Conservation (phyloP, 2,329 filamentous ascomycete genomes). For the Fusarium anguioides region DNA sequence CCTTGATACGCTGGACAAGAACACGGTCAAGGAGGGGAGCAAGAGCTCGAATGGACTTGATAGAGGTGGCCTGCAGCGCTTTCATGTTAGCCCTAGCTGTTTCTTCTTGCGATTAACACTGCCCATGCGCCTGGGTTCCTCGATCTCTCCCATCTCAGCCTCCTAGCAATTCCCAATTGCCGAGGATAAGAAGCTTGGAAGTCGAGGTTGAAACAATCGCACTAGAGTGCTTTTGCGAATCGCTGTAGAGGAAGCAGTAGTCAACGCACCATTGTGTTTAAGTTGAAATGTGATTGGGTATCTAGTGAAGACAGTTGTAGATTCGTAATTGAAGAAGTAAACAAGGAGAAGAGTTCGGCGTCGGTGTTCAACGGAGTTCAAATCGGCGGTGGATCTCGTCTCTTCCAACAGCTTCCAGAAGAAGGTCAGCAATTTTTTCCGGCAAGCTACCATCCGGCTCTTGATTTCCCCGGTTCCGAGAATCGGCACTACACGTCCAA, state of each 20-base stretch:
- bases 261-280: slow-evolving; percentile 49
- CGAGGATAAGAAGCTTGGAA: slow-evolving; percentile 33
- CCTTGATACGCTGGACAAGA: slow-evolving; percentile 97
- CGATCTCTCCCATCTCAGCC: background rate
- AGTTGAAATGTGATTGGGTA: slow-evolving; percentile 3
- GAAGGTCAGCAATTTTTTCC: slow-evolving; percentile 53
- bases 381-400: slow-evolving; percentile 48
- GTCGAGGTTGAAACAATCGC: slow-evolving; percentile 7
- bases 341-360: slow-evolving; percentile 29
- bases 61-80: slow-evolving; percentile 69
- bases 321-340: slow-evolving; percentile 32
- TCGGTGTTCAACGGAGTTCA: slow-evolving; percentile 43
- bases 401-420: slow-evolving; percentile 57
- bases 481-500: slow-evolving; percentile 15
- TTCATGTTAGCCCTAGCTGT: slow-evolving; percentile 6
- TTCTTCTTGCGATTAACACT: background rate
- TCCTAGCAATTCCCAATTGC: slow-evolving; percentile 30
- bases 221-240: background rate
- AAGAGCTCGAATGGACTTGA: slow-evolving; percentile 96
- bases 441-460: slow-evolving; percentile 41
- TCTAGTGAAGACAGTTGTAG: slow-evolving; percentile 29
- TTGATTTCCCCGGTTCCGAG: slow-evolving; percentile 52
- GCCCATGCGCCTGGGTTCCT: slow-evolving; percentile 7
- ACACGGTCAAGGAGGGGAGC: slow-evolving; percentile 97
- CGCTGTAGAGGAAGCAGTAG: background rate